Conservation (phyloP, 352 stramenopile species). For the Globisporangium alternatum region DNA sequence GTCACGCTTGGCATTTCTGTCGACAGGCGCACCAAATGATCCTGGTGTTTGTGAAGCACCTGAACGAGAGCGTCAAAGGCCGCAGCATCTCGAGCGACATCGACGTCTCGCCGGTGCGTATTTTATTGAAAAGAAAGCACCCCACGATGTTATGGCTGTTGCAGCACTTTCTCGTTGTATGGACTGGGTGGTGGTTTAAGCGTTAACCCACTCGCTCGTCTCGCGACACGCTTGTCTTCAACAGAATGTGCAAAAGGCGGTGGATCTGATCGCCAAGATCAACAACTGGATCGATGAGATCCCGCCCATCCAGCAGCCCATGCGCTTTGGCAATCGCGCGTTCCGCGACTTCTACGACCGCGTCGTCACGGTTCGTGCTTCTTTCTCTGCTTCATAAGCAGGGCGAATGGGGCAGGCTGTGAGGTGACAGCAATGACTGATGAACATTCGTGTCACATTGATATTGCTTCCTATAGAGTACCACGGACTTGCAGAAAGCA, state of each 20-base stretch:
- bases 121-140: background rate
- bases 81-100: constrained; percentile 58
- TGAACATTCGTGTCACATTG: too few species aligned
- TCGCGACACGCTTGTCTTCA: background rate
- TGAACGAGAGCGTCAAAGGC: constrained; percentile 79
- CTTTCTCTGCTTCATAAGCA: background rate
- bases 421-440: background rate
- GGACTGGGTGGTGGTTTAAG: background rate
- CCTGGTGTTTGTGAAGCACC: constrained; percentile 74
- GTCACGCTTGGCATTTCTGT: background rate
- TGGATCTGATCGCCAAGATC: constrained; percentile 62
- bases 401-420: too few species aligned
- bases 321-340: constrained; percentile 95
- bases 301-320: constrained; percentile 90
- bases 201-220: background rate
- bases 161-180: background rate
- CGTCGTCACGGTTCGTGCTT: constrained; percentile 53
- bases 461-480: constrained; percentile 28
- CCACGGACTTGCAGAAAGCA: constrained; percentile 49
- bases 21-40: constrained; percentile 76
- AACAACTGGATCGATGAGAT: constrained; percentile 90
- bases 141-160: background rate
- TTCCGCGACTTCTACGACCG: constrained; percentile 90
- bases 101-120: constrained; percentile 56
- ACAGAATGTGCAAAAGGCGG: constrained; percentile 71